A percentile compares a stretch with the other conserved stretches of the same genome.
These are phyloP conservation scores for Closterium sp. DNA, from an alignment of 139 green algal genomes.

Conservation along the genomic window DNA sequence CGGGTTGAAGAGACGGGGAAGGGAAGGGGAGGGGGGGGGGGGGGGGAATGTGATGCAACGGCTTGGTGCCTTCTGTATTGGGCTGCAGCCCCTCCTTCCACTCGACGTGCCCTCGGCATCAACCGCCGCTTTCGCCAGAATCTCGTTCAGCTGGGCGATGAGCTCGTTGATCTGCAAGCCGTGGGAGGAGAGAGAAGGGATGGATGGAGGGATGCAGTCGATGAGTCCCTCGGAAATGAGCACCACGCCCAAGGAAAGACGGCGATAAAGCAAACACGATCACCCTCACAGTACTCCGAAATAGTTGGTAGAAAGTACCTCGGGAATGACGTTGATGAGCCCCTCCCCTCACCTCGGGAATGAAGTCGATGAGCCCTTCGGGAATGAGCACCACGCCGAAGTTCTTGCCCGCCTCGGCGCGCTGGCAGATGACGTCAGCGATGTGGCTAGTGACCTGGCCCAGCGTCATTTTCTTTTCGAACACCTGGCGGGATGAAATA, in stretches of 20 bases:
- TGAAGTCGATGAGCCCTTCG: conserved; percentile 67
- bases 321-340: conserved; percentile 46
- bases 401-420: conserved; percentile 50
- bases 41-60: background rate
- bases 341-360: conserved; percentile 58
- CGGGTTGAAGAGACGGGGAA: too few relatives aligned
- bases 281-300: too few relatives aligned
- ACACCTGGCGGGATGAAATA: conserved; percentile 11
- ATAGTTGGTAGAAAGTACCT: background rate
- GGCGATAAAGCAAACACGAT: too few relatives aligned
- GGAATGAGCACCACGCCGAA: conserved; percentile 71
- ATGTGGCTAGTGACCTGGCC: conserved; percentile 54
- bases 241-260: conserved; percentile 58
- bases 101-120: conserved; percentile 26
- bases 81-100: conserved; percentile 27
- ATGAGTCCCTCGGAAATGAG: conserved; percentile 70
- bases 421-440: conserved; percentile 57
- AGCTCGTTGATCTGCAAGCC: conserved; percentile 49
- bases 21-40: too few relatives aligned
- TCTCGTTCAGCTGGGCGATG: conserved; percentile 47
- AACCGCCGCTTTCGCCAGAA: conserved; percentile 35
- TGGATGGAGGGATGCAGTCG: conserved; percentile 50
- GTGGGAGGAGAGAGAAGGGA: too few relatives aligned
- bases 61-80: background rate
- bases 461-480: conserved; percentile 40